Percentiles rank a stretch among this genome's conserved stretches.
phyloP scores from a whole-genome alignment of 495 filamentous ascomycete species.

The Aspergillus bertholletiae region DNA sequence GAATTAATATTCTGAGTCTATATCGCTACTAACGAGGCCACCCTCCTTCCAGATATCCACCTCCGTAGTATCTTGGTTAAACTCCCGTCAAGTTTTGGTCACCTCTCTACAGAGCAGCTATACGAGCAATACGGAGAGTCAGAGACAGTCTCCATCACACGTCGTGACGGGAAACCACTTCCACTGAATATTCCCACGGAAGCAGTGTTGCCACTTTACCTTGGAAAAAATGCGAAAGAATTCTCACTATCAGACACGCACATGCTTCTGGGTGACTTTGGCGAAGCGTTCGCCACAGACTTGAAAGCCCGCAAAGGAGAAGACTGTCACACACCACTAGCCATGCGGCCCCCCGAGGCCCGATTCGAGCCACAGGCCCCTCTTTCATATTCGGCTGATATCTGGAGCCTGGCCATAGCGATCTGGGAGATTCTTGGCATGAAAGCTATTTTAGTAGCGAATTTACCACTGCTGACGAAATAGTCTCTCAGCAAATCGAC shows the following conservation, averaged over 20 bases:
- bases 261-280: slow-evolving; percentile 25
- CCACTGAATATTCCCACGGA: slow-evolving; percentile 21
- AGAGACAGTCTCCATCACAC: slow-evolving; percentile 5
- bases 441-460: slow-evolving; percentile 27
- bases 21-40: neutral
- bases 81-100: slow-evolving; percentile 26
- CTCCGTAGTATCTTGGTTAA: slow-evolving; percentile 35
- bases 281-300: slow-evolving; percentile 23
- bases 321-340: slow-evolving; percentile 28
- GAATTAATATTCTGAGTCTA: neutral
- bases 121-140: slow-evolving; percentile 30
- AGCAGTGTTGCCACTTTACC: slow-evolving; percentile 25
- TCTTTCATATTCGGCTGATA: slow-evolving; percentile 26
- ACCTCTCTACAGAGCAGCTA: slow-evolving; percentile 25
- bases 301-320: slow-evolving; percentile 13
- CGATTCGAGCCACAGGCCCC: slow-evolving; percentile 22
- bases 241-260: slow-evolving; percentile 23
- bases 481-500: slow-evolving; percentile 26
- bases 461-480: slow-evolving; percentile 19
- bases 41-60: slow-evolving; percentile 30
- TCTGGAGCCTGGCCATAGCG: slow-evolving; percentile 26
- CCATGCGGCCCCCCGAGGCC: slow-evolving; percentile 28
- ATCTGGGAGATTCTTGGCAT: slow-evolving; percentile 33
- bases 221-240: slow-evolving; percentile 27
- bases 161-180: slow-evolving; percentile 16